Conservation (phyloP, 2,329 filamentous ascomycete genomes). For the Pseudofabraea citricarpa region DNA sequence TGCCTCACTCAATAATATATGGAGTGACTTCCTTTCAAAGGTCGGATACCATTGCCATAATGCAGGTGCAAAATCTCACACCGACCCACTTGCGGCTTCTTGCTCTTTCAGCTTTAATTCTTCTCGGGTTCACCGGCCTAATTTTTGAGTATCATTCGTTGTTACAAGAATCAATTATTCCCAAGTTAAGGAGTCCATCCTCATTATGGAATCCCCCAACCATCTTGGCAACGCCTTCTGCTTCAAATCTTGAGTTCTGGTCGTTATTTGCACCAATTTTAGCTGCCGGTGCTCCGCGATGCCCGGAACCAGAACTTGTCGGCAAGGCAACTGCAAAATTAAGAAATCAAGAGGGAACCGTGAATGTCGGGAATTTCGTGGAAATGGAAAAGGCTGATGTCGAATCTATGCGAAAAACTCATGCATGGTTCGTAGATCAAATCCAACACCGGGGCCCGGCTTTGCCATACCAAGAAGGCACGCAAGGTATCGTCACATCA, state of each 20-base stretch:
- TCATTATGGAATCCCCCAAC: background rate
- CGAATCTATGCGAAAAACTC: conserved; percentile 8
- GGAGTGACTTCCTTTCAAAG: no score
- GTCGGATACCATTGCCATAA: no score
- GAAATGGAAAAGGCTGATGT: conserved; percentile 8
- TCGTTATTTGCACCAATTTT: conserved; percentile 12
- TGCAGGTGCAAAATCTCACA: no score
- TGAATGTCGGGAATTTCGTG: background rate
- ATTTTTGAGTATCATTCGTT: background rate
- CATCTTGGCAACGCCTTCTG: background rate
- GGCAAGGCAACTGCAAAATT: conserved; percentile 4
- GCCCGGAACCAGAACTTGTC: conserved; percentile 5
- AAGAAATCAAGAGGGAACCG: background rate
- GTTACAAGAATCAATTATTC: background rate
- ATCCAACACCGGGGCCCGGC: conserved; percentile 1
- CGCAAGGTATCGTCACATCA: conserved; percentile 37
- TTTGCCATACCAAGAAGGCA: conserved; percentile 2
- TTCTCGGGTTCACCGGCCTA: background rate
- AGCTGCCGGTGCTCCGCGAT: conserved; percentile 12
- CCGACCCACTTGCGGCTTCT: background rate
- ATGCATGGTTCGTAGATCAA: conserved; percentile 6
- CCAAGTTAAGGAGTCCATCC: background rate
- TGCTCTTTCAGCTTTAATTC: background rate
- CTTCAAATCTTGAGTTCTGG: conserved; percentile 11
- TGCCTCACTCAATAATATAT: no score